A percentile compares a stretch with the other conserved stretches of the same genome.
Evolutionary conservation across 2,329 filamentous ascomycete species (phyloP).

Genomic region (Curvularia hawaiiensis): DNA sequence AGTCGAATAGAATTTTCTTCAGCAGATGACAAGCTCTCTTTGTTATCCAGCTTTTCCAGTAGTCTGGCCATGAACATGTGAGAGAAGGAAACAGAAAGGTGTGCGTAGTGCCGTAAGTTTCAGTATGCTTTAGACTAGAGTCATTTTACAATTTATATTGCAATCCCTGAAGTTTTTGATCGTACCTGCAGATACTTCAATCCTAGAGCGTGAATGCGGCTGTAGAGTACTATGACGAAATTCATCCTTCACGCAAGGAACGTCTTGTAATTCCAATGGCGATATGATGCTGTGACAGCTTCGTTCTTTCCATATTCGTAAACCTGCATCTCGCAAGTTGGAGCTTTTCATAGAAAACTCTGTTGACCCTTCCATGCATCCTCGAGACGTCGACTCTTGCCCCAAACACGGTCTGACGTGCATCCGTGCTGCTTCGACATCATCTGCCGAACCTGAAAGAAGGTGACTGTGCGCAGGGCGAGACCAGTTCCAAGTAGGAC

Average conservation of each 20-base stretch:
- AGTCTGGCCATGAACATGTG: neutral
- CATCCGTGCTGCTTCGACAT: neutral
- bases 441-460: neutral
- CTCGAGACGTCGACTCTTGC: neutral
- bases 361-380: neutral
- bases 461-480: neutral
- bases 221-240: neutral
- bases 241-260: neutral
- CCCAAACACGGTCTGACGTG: slow-evolving; percentile 12
- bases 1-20: slow-evolving; percentile 1
- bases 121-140: neutral
- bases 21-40: neutral
- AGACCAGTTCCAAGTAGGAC: neutral
- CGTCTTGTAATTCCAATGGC: neutral
- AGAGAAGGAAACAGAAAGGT: neutral
- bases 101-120: neutral
- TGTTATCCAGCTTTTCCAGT: neutral
- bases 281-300: neutral
- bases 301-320: neutral
- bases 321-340: neutral
- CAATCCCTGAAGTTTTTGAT: neutral
- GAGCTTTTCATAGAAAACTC: neutral
- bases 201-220: neutral
- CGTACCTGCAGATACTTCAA: neutral
- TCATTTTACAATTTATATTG: neutral